Base-by-base conservation (phyloP, 257 asterid species). In the Verbena officinalis region DNA sequence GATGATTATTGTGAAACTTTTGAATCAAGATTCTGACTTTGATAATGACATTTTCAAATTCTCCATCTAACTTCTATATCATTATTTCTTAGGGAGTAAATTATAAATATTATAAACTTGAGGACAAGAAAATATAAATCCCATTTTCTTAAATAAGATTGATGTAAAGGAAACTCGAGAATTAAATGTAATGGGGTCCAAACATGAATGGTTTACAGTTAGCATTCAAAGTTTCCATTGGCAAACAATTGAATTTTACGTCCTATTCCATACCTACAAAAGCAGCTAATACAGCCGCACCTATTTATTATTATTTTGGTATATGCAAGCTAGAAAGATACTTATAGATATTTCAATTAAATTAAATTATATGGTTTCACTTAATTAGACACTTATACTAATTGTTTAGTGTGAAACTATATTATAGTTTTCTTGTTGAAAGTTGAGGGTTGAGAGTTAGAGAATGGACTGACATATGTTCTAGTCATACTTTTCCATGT, bases 171-270 rank as follows among this genome's bases (percentile, higher is more conserved):
- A 81, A 4, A 4, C 4, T 4, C 8, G n/a, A 48, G 24, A 53
- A 73, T 76, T 81, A 21, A 84, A 69, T 80, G 84, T 54, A 62
- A 1, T 68, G 76, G 85, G 80, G 76, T 65, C 85, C 83, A 24
- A 67, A 70, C 72, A 10, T 55, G 73, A 58, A 74, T 70, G 79
- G 77, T 73, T 73, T 58, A 60, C 73, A 64, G 88, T 80, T 80
- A n/a, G 84, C 75, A 76, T 65, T 81, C 1, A 73, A 30, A 51
- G 38, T 34, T 33, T 16, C 24, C 9, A 53, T 31, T 43, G 39
- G 73, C 53, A 57, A 64, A 34, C 3, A n/a, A 55, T 62, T 73
- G 39, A 43, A 34, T 17, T 22, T 40, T 67, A 42, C 23, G 61
- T 40, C 54, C 16, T 30, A 24, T 17, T 48, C 43, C 56, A 12